Conservation (phyloP, 345 rosid species). For the Crucihimalaya himalaica region DNA sequence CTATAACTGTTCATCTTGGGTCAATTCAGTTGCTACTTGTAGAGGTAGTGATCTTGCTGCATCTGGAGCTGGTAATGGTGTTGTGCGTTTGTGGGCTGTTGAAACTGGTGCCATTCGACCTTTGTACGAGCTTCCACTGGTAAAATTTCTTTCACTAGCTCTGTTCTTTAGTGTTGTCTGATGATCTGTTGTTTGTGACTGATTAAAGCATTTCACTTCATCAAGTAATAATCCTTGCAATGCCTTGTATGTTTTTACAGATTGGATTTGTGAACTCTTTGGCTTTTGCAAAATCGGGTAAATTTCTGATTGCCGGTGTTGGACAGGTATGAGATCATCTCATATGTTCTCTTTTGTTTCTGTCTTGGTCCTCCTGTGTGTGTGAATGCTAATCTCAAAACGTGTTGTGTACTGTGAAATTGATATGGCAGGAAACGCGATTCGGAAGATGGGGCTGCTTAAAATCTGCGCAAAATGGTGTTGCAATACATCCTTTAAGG, state of each 20-base stretch:
- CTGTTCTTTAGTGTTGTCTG: slow-evolving; percentile 6
- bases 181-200: background rate
- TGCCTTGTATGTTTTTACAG: slow-evolving; percentile 45
- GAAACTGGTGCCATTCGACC: slow-evolving; percentile 59
- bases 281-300: slow-evolving; percentile 90
- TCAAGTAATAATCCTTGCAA: slow-evolving; percentile 19
- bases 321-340: slow-evolving; percentile 61
- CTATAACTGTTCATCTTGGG: slow-evolving; percentile 71
- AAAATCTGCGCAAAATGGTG: slow-evolving; percentile 70
- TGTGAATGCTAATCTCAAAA: slow-evolving; percentile 5
- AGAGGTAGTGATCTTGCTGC: slow-evolving; percentile 95
- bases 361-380: background rate
- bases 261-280: slow-evolving; percentile 89
- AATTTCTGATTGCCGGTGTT: slow-evolving; percentile 82
- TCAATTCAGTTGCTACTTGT: slow-evolving; percentile 69
- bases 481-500: slow-evolving; percentile 67
- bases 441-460: slow-evolving; percentile 88
- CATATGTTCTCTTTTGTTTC: background rate
- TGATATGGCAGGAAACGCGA: slow-evolving; percentile 71
- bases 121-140: slow-evolving; percentile 72
- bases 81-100: slow-evolving; percentile 69
- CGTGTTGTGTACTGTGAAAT: slow-evolving; percentile 2
- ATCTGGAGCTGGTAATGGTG: slow-evolving; percentile 96
- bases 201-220: background rate
- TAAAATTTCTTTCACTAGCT: slow-evolving; percentile 33